These are phyloP conservation scores for Exophiala bonariae DNA, from an alignment of 2,329 filamentous ascomycete species.

Conservation along the genomic window DNA sequence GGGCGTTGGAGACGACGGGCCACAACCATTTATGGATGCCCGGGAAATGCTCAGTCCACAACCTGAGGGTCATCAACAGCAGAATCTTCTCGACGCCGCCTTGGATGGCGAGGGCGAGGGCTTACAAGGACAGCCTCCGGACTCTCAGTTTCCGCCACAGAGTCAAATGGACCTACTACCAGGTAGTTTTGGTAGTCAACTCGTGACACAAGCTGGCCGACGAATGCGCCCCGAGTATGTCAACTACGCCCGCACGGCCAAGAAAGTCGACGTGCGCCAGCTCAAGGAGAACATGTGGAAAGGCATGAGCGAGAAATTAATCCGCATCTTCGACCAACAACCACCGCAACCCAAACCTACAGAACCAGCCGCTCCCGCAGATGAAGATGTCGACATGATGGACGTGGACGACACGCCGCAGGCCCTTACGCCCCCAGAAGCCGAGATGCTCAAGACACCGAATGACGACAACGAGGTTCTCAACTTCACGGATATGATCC, in stretches of 20 bases:
- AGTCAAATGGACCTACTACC: conserved; percentile 36
- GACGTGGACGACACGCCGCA: conserved; percentile 27
- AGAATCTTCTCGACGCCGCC: conserved; percentile 12
- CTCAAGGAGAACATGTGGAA: conserved; percentile 67
- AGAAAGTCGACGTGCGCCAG: conserved; percentile 65
- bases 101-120: conserved; percentile 14
- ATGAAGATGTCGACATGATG: conserved; percentile 27
- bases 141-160: conserved; percentile 1
- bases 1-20: conserved; percentile 25
- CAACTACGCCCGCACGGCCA: conserved; percentile 64
- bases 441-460: conserved; percentile 37
- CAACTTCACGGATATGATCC: conserved; percentile 91
- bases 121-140: conserved; percentile 14
- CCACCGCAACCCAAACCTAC: conserved; percentile 33
- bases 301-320: conserved; percentile 54
- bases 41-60: conserved; percentile 49
- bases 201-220: conserved; percentile 60
- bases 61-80: conserved; percentile 21
- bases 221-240: conserved; percentile 64
- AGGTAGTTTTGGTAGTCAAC: conserved; percentile 61
- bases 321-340: conserved; percentile 36
- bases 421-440: conserved; percentile 22
- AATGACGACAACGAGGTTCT: conserved; percentile 49
- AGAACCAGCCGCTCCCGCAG: conserved; percentile 31
- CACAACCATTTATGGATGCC: conserved; percentile 46